Percentiles rank a stretch among this genome's conserved stretches.
These are phyloP conservation scores for Pyrenophora tritici-repentis DNA, from an alignment of 2,329 filamentous ascomycete genomes.

Conservation along the genomic window DNA sequence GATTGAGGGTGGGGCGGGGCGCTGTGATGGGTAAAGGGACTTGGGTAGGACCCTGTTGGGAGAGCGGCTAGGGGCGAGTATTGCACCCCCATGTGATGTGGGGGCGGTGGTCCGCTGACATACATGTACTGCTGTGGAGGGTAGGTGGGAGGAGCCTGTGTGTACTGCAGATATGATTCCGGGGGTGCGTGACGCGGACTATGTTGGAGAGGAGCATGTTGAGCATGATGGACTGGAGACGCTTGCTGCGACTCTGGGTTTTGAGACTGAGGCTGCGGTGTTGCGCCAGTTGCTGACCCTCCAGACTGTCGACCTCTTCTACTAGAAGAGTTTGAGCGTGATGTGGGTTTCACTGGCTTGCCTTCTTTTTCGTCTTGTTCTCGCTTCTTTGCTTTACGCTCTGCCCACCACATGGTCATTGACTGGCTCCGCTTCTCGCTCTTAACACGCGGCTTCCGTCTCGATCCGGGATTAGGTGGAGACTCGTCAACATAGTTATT, in stretches of 20 bases:
- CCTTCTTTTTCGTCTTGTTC: slow-evolving; percentile 41
- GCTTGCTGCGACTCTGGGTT: slow-evolving; percentile 20
- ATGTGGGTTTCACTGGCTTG: slow-evolving; percentile 22
- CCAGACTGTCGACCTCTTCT: slow-evolving; percentile 27
- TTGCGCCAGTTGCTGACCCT: slow-evolving; percentile 23
- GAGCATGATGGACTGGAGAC: slow-evolving; percentile 22
- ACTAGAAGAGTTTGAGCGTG: slow-evolving; percentile 33
- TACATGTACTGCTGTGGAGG: slow-evolving; percentile 30
- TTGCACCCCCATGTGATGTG: slow-evolving; percentile 33
- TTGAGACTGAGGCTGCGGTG: slow-evolving; percentile 22
- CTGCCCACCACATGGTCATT: slow-evolving; percentile 55
- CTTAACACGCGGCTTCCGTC: slow-evolving; percentile 47
- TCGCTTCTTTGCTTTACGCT: slow-evolving; percentile 48
- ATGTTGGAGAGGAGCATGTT: slow-evolving; percentile 16
- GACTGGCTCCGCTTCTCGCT: slow-evolving; percentile 52
- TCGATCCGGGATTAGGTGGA: slow-evolving; percentile 32
- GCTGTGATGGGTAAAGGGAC: slow-evolving; percentile 7
- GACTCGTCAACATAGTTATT: slow-evolving; percentile 36
- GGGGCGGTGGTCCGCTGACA: slow-evolving; percentile 21
- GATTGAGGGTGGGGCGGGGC: slow-evolving; percentile 18
- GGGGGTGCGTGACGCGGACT: slow-evolving; percentile 24
- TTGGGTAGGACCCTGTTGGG: slow-evolving; percentile 25
- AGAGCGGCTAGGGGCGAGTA: slow-evolving; percentile 36
- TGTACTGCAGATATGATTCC: slow-evolving; percentile 27
- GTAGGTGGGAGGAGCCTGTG: slow-evolving; percentile 20